Evolutionary conservation across 2,329 filamentous ascomycete genomes (phyloP), one percentile per base, ranked within the genome.

Genomic region (Emergomyces pasteurianus): DNA sequence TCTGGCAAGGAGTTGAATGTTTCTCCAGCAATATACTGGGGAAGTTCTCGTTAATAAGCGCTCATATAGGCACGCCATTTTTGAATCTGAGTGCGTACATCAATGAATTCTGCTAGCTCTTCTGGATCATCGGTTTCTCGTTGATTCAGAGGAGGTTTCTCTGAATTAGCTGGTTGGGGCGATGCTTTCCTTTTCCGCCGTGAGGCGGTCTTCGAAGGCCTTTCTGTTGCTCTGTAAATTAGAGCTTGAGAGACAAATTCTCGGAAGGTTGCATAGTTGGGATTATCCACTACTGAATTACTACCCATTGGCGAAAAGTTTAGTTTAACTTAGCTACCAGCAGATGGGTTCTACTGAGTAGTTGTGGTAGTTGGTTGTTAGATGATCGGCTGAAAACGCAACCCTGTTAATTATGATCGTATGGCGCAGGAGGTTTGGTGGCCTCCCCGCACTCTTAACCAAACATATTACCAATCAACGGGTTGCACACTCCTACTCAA

Each of bases 91-190:
- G 46, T 21, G 64, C 68, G 46, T 76, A 84, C 82, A 67, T 92
- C 86, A 59, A 89, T 85, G 73, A 95, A 95, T 0, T 95, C 90
- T 31, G 84, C 83, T 26, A 94, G 75, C 60, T 92, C 89, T 66
- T 87, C 86, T 5, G 82, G 83, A 65, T 83, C 77, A 21, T 73
- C 69, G 58, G 67, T 63, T 26, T 67, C 65, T 31, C 62, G 40
- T 1, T 53, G 52, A 34, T 57, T 42, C n/a, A 18, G 31, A 38
- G 50, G 40, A 61, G 54, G 28, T 64, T 63, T 23, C 62, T 42
- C 59, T 38, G 52, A 49, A 55, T 59, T 40, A 62, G 63, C 60
- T 62, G 63, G n/a, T 26, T 57, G 59, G 60, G 31, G 16, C 21
- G 18, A 52, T 54, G 59, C 57, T 59, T 66, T 67, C n/a, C 47